phyloP scores from a whole-genome alignment of 2,329 filamentous ascomycete genomes.

The Triangularia verruculosa region DNA sequence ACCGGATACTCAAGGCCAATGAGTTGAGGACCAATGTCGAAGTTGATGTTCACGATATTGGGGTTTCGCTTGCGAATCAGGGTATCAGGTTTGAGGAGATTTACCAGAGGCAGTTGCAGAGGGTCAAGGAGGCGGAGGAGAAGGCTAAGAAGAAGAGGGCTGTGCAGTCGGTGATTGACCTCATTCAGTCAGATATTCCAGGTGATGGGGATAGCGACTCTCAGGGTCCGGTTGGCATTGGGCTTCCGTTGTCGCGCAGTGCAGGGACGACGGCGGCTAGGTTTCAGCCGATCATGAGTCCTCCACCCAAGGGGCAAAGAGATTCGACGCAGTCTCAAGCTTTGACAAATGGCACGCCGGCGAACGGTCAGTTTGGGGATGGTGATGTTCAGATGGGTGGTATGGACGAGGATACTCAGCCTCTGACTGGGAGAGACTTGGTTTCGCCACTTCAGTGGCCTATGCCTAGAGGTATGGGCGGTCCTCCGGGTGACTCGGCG shows the following conservation, averaged over 20 bases:
- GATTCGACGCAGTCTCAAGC: slow-evolving; percentile 39
- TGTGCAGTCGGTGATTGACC: slow-evolving; percentile 53
- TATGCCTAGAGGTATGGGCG: slow-evolving; percentile 4
- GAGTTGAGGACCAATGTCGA: slow-evolving; percentile 92
- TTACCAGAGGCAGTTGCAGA: slow-evolving; percentile 68
- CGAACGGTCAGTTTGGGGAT: slow-evolving; percentile 42
- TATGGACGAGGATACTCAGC: slow-evolving; percentile 46
- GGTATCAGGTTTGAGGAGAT: slow-evolving; percentile 77
- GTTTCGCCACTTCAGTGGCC: slow-evolving; percentile 51
- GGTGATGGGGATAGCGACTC: slow-evolving; percentile 53
- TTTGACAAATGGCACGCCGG: slow-evolving; percentile 56
- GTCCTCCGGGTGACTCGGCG: slow-evolving; percentile 35
- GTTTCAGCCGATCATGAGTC: slow-evolving; percentile 55
- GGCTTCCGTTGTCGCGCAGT: slow-evolving; percentile 59
- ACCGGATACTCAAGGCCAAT: slow-evolving; percentile 80
- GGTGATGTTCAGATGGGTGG: slow-evolving; percentile 64
- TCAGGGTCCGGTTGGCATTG: slow-evolving; percentile 57
- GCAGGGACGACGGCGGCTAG: slow-evolving; percentile 48
- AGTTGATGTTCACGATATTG: slow-evolving; percentile 81
- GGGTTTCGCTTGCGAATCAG: slow-evolving; percentile 53
- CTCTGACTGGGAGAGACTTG: slow-evolving; percentile 35
- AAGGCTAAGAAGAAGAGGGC: slow-evolving; percentile 61
- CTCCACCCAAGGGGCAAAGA: slow-evolving; percentile 59
- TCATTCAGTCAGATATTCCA: slow-evolving; percentile 49
- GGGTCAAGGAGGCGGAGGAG: slow-evolving; percentile 58